phyloP scores from a whole-genome alignment of 1,284 basidiomycete genomes.

The Mycosarcoma mackinlayi region DNA sequence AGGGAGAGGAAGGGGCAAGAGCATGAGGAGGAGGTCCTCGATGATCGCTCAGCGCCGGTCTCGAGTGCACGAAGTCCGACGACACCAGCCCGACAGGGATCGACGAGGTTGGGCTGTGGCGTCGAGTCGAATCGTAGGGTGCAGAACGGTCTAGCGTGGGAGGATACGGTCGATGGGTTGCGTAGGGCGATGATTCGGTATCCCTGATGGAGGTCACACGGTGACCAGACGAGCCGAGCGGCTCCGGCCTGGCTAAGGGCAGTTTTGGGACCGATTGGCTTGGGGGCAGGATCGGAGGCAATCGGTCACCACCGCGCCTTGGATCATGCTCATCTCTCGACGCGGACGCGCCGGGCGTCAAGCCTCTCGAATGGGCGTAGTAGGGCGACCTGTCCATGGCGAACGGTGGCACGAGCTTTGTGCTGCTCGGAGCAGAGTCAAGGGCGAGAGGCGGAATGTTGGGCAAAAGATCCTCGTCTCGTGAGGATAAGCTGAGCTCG shows the following conservation, averaged over 20 bases:
- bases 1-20: not conserved
- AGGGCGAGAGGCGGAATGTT: slow-evolving; percentile 38
- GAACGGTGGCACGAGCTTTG: slow-evolving; percentile 26
- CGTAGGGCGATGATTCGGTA: slow-evolving; percentile 5
- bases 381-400: slow-evolving; percentile 42
- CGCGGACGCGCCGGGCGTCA: slow-evolving; percentile 10
- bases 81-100: slow-evolving; percentile 39
- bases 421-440: slow-evolving; percentile 43
- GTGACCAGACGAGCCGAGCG: slow-evolving; percentile 6
- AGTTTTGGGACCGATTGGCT: slow-evolving; percentile 20
- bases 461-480: slow-evolving; percentile 24
- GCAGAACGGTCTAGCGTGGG: slow-evolving; percentile 10
- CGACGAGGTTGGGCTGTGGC: slow-evolving; percentile 17
- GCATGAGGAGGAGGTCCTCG: slow-evolving; percentile 3
- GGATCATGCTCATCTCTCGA: slow-evolving; percentile 9
- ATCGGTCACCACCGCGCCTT: slow-evolving; percentile 18
- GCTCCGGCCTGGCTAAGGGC: slow-evolving; percentile 10
- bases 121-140: slow-evolving; percentile 15
- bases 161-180: slow-evolving; percentile 23
- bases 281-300: slow-evolving; percentile 26
- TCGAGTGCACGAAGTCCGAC: slow-evolving; percentile 24
- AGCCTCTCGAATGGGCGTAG: slow-evolving; percentile 21
- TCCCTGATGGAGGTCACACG: slow-evolving; percentile 38
- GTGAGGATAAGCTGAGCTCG: slow-evolving; percentile 1
- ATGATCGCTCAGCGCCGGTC: slow-evolving; percentile 25